phyloP scores from a whole-genome alignment of 1,284 basidiomycete species.

The Pascua guehoae region DNA sequence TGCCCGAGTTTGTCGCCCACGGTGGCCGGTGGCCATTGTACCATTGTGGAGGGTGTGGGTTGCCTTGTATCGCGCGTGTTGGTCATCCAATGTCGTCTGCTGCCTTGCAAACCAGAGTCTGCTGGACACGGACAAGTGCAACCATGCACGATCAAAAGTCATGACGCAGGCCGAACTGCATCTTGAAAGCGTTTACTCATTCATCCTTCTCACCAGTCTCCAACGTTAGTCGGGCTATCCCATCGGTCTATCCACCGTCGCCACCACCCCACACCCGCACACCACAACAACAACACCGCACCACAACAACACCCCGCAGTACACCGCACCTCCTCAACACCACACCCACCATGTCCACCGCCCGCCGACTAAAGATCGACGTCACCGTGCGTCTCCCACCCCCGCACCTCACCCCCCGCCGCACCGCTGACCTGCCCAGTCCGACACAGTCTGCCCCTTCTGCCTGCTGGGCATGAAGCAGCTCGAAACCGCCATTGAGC shows the following conservation, averaged over 20 bases:
- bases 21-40: no score
- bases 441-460: constrained; percentile 42
- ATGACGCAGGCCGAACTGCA: not conserved
- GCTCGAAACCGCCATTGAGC: constrained; percentile 28
- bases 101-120: no score
- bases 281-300: not conserved
- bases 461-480: constrained; percentile 42
- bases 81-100: no score
- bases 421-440: constrained; percentile 21
- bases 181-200: not conserved
- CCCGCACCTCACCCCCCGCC: not conserved
- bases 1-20: no score
- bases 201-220: not conserved
- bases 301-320: not conserved
- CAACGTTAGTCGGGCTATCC: not conserved
- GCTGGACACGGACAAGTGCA: no score
- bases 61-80: no score
- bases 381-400: constrained; percentile 29
- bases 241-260: not conserved
- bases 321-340: not conserved
- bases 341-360: constrained; percentile 2
- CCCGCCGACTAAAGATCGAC: constrained; percentile 24
- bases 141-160: no score
- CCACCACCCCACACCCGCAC: not conserved
- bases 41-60: no score